Evolutionary conservation across 305 asterid species (phyloP).

Genomic region (Plantago coronopus): DNA sequence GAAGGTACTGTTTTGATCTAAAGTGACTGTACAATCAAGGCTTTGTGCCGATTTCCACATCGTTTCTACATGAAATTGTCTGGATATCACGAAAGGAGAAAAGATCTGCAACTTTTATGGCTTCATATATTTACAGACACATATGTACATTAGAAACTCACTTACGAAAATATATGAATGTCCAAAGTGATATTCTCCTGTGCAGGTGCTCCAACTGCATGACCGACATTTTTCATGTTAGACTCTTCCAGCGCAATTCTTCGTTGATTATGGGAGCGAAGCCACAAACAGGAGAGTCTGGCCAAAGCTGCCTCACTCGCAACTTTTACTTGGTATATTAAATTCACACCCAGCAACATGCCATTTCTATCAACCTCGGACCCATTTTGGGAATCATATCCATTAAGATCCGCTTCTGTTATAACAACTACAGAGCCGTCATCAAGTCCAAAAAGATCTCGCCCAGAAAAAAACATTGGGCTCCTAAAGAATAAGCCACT

Average conservation of each 20-base stretch:
- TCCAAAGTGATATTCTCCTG: constrained; percentile 33
- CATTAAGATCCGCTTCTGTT: constrained; percentile 48
- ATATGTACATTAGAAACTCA: constrained; percentile 19
- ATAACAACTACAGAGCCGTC: constrained; percentile 54
- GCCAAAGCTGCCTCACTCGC: constrained; percentile 46
- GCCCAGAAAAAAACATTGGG: constrained; percentile 27
- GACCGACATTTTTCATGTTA: constrained; percentile 20
- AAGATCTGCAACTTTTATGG: background rate
- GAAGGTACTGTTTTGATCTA: too few relatives aligned
- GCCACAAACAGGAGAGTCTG: constrained; percentile 50
- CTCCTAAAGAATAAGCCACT: constrained; percentile 16
- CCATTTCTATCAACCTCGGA: constrained; percentile 26
- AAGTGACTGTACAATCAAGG: background rate
- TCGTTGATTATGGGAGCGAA: constrained; percentile 28
- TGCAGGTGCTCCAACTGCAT: constrained; percentile 19
- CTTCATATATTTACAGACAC: constrained; percentile 18
- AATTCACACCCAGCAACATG: constrained; percentile 39
- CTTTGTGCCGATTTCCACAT: background rate
- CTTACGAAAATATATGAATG: constrained; percentile 38
- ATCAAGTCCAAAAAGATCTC: constrained; percentile 38
- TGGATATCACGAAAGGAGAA: constrained; percentile 11
- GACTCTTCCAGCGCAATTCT: constrained; percentile 25
- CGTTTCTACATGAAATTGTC: constrained; percentile 11
- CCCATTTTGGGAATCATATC: constrained; percentile 34
- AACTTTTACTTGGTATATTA: constrained; percentile 44